Evolutionary conservation across 345 rosid genomes (phyloP).

Genomic region (Populus davidiana): DNA sequence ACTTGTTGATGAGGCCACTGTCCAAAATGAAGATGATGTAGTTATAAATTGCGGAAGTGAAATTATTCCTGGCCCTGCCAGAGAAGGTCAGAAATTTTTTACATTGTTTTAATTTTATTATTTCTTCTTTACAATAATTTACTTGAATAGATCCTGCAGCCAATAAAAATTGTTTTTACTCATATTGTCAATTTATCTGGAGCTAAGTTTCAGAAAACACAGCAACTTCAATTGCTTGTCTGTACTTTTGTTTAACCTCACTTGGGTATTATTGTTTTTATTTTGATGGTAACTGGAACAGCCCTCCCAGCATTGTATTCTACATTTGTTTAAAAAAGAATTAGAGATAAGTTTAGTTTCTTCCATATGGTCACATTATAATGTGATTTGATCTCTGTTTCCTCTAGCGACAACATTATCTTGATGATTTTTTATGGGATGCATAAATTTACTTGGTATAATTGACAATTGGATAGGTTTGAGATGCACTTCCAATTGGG

Average conservation of each 20-base stretch:
- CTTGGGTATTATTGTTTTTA: too few species aligned
- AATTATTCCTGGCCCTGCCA: constrained; percentile 55
- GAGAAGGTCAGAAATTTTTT: constrained; percentile 50
- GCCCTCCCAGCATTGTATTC: too few species aligned
- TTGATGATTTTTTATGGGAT: background rate
- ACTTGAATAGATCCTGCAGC: too few species aligned
- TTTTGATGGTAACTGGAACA: too few species aligned
- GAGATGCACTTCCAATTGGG: background rate
- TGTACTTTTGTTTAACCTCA: too few species aligned
- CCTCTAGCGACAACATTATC: background rate
- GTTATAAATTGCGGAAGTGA: constrained; percentile 62
- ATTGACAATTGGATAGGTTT: constrained; percentile 1
- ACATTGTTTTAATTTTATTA: background rate
- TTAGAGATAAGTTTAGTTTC: too few species aligned
- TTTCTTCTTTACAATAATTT: background rate
- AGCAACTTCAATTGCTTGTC: too few species aligned
- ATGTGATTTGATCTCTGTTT: background rate
- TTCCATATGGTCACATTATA: too few species aligned
- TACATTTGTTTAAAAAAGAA: too few species aligned
- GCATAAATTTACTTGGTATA: background rate
- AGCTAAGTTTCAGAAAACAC: too few species aligned
- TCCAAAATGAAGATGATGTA: constrained; percentile 44
- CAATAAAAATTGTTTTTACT: too few species aligned
- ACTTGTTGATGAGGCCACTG: constrained; percentile 53
- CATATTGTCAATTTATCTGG: too few species aligned